A percentile compares a stretch with the other conserved stretches of the same genome.
phyloP scores from a whole-genome alignment of 371 early-diverging fungal genomes.

The Mortierella sp. region DNA sequence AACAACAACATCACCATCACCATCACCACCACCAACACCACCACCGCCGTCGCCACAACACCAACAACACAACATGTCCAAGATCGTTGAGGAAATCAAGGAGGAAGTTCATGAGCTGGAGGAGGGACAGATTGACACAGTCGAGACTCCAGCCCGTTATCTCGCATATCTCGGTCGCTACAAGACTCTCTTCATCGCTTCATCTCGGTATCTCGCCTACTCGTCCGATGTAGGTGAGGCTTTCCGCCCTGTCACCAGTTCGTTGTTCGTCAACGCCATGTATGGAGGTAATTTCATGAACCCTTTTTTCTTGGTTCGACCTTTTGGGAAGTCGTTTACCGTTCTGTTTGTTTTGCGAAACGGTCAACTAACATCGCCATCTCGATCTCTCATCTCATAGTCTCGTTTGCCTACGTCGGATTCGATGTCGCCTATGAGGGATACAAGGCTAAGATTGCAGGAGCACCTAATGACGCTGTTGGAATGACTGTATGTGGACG shows the following conservation, averaged over 20 bases:
- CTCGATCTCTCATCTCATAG: constrained; percentile 3
- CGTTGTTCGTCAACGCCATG: constrained; percentile 67
- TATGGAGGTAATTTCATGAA: constrained; percentile 57
- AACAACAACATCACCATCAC: background rate
- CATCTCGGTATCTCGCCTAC: constrained; percentile 74
- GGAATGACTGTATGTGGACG: constrained; percentile 56
- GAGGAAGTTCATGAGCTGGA: constrained; percentile 33
- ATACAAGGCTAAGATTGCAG: constrained; percentile 71
- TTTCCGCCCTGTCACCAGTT: constrained; percentile 77
- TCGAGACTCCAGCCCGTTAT: constrained; percentile 71
- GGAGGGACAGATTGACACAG: constrained; percentile 62
- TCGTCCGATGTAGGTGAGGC: constrained; percentile 84
- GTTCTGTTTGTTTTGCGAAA: background rate
- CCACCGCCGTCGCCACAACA: constrained; percentile 6
- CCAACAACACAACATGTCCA: constrained; percentile 17
- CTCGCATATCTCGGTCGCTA: constrained; percentile 75
- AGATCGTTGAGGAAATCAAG: constrained; percentile 38
- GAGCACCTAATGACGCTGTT: constrained; percentile 58
- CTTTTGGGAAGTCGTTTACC: too few species aligned
- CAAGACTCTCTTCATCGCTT: constrained; percentile 64
- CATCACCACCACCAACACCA: constrained; percentile 22
- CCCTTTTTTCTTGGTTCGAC: background rate
- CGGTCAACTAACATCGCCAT: too few species aligned
- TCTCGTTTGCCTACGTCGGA: constrained; percentile 72
- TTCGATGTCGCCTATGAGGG: constrained; percentile 77